A percentile compares a stretch with the other conserved stretches of the same genome.
Evolutionary conservation across 1,284 basidiomycete species (phyloP).

Genomic region (Cryptococcus maquisensis): DNA sequence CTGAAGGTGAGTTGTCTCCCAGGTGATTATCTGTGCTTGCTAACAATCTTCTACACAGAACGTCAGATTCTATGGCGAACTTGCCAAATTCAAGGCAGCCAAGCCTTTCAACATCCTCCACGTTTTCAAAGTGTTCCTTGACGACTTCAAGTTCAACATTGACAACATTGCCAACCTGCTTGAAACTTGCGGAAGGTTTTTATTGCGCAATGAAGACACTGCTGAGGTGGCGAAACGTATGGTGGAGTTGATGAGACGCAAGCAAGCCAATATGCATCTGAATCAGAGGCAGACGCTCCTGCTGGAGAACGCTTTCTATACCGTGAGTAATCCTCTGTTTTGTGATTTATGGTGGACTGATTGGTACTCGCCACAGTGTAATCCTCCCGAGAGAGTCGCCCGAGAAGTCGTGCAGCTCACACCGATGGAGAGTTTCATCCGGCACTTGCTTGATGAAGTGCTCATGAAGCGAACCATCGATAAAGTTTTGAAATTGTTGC

Average conservation of each 20-base stretch:
- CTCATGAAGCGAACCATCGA: slow-evolving; percentile 86
- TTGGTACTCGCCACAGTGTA: slow-evolving; percentile 63
- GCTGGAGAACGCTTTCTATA: slow-evolving; percentile 97
- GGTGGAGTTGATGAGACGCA: slow-evolving; percentile 87
- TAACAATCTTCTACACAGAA: slow-evolving; percentile 58
- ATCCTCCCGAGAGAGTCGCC: slow-evolving; percentile 88
- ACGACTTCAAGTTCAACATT: slow-evolving; percentile 89
- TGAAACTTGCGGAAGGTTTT: slow-evolving; percentile 90
- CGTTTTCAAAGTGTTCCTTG: slow-evolving; percentile 92
- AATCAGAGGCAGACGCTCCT: slow-evolving; percentile 84
- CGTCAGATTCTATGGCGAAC: slow-evolving; percentile 77
- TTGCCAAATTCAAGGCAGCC: slow-evolving; percentile 94
- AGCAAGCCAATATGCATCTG: slow-evolving; percentile 86
- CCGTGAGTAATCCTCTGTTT: slow-evolving; percentile 53
- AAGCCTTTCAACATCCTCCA: slow-evolving; percentile 89
- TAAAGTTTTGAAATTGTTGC: slow-evolving; percentile 82
- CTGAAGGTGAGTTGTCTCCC: slow-evolving; percentile 60
- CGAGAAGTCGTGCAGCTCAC: slow-evolving; percentile 79
- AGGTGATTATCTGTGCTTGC: neutral
- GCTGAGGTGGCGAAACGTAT: slow-evolving; percentile 63
- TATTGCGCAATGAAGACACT: slow-evolving; percentile 84
- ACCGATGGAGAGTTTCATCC: slow-evolving; percentile 86
- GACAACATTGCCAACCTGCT: slow-evolving; percentile 89
- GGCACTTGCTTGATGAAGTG: slow-evolving; percentile 86
- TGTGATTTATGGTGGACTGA: neutral